phyloP scores from a whole-genome alignment of 2,329 filamentous ascomycete genomes.

The Fusarium sororula region DNA sequence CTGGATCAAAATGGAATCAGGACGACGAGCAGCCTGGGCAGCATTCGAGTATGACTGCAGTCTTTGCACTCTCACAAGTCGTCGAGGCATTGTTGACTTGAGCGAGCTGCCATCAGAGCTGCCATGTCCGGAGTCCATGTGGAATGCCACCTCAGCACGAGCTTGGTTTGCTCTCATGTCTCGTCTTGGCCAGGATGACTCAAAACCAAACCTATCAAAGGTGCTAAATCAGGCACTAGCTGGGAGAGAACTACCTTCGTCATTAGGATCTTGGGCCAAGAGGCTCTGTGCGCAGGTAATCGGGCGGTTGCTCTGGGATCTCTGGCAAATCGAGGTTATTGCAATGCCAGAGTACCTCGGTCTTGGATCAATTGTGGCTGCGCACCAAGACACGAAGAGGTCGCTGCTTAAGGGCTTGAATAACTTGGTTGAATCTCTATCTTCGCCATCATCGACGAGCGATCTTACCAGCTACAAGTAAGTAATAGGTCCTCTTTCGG shows the following conservation, averaged over 20 bases:
- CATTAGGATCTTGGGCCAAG: neutral
- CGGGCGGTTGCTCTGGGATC: neutral
- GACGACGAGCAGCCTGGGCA: neutral
- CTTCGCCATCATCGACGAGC: neutral
- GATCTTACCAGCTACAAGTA: constrained; percentile 3
- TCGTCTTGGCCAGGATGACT: neutral
- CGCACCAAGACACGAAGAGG: neutral
- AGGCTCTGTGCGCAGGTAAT: neutral
- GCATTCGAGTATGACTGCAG: constrained; percentile 1
- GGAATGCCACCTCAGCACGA: neutral
- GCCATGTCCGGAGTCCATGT: neutral
- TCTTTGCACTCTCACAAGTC: neutral
- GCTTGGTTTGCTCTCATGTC: neutral
- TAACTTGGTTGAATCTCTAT: neutral
- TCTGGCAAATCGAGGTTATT: neutral
- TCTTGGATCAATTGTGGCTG: neutral
- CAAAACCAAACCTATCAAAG: neutral
- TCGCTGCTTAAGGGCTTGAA: neutral
- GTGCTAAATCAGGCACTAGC: neutral
- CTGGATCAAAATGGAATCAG: neutral
- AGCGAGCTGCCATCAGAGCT: neutral
- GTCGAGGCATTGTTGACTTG: neutral
- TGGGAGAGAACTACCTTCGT: neutral
- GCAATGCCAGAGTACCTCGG: neutral
- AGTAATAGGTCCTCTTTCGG: fast-evolving